These are phyloP conservation scores for Yarrowia keelungensis DNA, from an alignment of 805 yeast genomes.

Conservation along the genomic window DNA sequence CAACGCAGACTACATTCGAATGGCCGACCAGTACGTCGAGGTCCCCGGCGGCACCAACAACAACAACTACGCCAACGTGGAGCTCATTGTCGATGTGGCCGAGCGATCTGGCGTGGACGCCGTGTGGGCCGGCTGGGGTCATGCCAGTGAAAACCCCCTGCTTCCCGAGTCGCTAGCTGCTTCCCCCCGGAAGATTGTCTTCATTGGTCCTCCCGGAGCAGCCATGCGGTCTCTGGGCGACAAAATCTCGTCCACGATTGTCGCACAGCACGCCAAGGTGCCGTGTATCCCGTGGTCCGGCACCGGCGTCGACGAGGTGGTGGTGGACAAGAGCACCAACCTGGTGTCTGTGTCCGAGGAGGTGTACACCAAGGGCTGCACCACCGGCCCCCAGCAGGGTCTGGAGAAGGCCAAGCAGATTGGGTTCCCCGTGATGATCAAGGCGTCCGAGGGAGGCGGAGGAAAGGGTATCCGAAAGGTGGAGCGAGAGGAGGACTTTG, in stretches of 20 bases:
- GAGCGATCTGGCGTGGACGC: constrained; percentile 97
- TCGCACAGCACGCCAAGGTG: constrained; percentile 97
- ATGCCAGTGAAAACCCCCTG: constrained; percentile 97
- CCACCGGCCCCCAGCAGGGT: constrained; percentile 86
- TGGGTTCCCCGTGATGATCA: constrained; percentile 98
- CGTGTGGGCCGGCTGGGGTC: constrained; percentile 99
- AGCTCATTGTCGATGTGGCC: constrained; percentile 93
- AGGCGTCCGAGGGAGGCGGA: constrained; percentile 99
- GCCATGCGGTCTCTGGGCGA: constrained; percentile 99
- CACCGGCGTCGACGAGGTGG: constrained; percentile 89
- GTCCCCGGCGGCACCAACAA: constrained; percentile 99
- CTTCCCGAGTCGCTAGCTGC: constrained; percentile 93
- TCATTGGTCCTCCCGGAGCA: constrained; percentile 98
- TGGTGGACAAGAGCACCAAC: constrained; percentile 68
- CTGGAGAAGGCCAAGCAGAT: constrained; percentile 80
- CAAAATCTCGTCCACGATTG: constrained; percentile 96
- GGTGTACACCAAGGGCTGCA: constrained; percentile 88
- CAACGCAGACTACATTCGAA: constrained; percentile 95
- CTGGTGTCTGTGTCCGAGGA: constrained; percentile 89
- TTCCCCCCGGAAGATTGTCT: constrained; percentile 87
- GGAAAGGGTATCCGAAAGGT: constrained; percentile 99
- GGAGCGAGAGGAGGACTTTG: constrained; percentile 79
- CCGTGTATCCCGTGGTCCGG: constrained; percentile 99
- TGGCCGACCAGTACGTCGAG: constrained; percentile 98
- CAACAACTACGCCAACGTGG: constrained; percentile 98